Evolutionary conservation across 805 yeast genomes (phyloP).

Genomic region (Metschnikowia henanensis): DNA sequence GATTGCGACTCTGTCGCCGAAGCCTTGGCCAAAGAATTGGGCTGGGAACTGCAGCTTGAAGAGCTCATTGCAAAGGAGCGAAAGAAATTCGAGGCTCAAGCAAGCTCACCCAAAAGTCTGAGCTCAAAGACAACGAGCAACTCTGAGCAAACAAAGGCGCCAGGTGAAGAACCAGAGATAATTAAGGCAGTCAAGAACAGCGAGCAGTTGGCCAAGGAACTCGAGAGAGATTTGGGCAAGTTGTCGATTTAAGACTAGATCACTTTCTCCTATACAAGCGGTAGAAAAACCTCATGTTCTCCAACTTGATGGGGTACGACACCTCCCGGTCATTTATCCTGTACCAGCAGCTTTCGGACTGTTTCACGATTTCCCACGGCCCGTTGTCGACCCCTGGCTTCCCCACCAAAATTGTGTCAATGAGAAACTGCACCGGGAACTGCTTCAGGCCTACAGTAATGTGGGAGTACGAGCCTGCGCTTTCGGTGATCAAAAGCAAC

Average conservation of each 20-base stretch:
- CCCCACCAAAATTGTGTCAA: conserved; percentile 71
- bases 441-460: conserved; percentile 71
- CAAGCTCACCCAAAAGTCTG: too few relatives aligned
- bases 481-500: conserved; percentile 70
- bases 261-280: conserved; percentile 63
- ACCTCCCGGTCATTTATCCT: conserved; percentile 51
- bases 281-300: conserved; percentile 85
- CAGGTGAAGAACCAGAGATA: too few relatives aligned
- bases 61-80: conserved; percentile 28
- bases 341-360: conserved; percentile 82
- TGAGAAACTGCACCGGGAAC: conserved; percentile 79
- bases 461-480: conserved; percentile 89
- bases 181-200: conserved; percentile 3
- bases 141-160: too few relatives aligned
- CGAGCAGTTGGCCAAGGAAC: conserved; percentile 9
- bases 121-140: too few relatives aligned
- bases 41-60: conserved; percentile 63
- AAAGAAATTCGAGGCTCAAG: conserved; percentile 7
- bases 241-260: conserved; percentile 5
- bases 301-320: conserved; percentile 65
- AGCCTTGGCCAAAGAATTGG: conserved; percentile 51
- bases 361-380: conserved; percentile 63
- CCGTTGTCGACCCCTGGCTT: conserved; percentile 42
- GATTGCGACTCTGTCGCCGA: conserved; percentile 68
- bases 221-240: conserved; percentile 11